phyloP scores from a whole-genome alignment of 1,139 yeast species.

The Blastobotrys persicus region DNA sequence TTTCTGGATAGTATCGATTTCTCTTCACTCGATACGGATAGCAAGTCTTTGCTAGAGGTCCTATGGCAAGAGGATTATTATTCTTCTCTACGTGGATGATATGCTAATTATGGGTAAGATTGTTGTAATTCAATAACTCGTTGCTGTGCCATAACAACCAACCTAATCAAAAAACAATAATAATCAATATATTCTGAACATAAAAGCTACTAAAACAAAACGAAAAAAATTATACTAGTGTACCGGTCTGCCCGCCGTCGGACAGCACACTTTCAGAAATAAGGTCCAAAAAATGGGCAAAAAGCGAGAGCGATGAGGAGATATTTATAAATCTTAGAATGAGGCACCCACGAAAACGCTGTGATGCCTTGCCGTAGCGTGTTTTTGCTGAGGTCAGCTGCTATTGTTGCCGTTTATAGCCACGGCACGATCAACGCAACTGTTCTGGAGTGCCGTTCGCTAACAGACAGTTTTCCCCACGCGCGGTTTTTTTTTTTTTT shows the following conservation, averaged over 20 bases:
- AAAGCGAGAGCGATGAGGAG: not conserved
- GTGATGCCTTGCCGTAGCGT: not conserved
- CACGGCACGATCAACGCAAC: conserved; percentile 11
- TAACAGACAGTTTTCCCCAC: not conserved
- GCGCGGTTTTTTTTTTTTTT: not conserved
- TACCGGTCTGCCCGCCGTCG: no score
- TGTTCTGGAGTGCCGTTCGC: not conserved
- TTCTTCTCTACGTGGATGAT: conserved; percentile 4
- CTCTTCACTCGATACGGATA: not conserved
- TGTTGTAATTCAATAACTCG: no score
- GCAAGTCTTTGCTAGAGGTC: not conserved
- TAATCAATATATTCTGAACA: no score
- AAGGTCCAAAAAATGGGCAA: conserved; percentile 6
- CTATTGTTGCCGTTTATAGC: conserved; percentile 5
- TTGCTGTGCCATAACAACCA: no score
- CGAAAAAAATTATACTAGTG: no score
- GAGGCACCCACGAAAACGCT: not conserved
- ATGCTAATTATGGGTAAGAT: not conserved
- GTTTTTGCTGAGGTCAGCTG: not conserved
- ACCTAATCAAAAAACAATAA: no score
- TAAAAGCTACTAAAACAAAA: no score
- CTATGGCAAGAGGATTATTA: not conserved
- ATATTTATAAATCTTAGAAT: not conserved
- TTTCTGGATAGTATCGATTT: not conserved
- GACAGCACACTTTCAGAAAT: no score